Conservation (phyloP, 2,329 filamentous ascomycete genomes). For the Sporothrix euskadiensis region DNA sequence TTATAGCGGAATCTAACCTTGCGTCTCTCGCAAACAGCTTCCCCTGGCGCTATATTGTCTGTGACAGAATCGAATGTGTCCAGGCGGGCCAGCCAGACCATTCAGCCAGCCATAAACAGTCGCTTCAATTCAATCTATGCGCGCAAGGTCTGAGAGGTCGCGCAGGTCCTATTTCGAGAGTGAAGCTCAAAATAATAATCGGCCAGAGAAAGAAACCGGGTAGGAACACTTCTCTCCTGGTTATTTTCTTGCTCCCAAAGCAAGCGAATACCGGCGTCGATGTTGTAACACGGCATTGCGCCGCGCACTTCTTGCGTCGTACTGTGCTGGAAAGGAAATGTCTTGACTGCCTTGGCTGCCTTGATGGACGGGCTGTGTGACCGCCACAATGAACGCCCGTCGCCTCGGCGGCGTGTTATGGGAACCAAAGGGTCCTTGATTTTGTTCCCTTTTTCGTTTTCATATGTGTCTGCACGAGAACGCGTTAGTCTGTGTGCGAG, state of each 20-base stretch:
- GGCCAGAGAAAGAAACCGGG: background rate
- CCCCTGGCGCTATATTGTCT: background rate
- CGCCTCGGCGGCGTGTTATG: constrained; percentile 7
- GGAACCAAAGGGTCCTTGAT: background rate
- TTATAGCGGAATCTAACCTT: background rate
- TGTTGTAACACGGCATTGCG: constrained; percentile 11
- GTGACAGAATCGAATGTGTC: background rate
- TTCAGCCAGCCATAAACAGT: too few species aligned
- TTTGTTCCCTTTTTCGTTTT: background rate
- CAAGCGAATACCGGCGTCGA: constrained; percentile 17
- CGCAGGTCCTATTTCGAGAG: background rate
- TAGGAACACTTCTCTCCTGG: background rate
- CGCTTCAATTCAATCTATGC: background rate
- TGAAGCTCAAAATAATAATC: background rate
- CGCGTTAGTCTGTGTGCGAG: constrained; percentile 9
- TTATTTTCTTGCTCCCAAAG: background rate
- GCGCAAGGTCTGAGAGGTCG: background rate
- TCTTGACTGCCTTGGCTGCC: background rate
- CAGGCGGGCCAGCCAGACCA: background rate
- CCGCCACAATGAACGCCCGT: background rate
- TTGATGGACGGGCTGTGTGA: background rate
- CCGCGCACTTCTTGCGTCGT: background rate
- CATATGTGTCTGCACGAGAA: background rate
- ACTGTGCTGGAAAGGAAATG: background rate
- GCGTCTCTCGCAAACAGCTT: background rate